phyloP scores from a whole-genome alignment of 345 rosid species.

The Pelargonium nanum region DNA sequence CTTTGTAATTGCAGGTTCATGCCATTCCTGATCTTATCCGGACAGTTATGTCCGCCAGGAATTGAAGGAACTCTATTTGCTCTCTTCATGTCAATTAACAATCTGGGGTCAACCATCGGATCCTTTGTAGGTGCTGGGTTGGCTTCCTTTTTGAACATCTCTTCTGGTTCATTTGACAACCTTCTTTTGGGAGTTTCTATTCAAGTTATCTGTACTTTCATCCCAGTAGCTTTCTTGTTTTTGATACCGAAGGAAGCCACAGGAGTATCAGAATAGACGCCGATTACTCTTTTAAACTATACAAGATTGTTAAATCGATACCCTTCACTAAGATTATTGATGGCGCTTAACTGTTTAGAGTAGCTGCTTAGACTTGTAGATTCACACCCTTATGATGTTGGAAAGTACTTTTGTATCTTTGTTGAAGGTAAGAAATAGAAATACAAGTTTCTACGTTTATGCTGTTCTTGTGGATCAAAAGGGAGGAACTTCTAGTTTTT shows the following conservation, averaged over 20 bases:
- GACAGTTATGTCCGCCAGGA: constrained; percentile 93
- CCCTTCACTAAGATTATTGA: too few relatives aligned
- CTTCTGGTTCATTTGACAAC: constrained; percentile 81
- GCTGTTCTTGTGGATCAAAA: too few relatives aligned
- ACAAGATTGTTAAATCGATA: background rate
- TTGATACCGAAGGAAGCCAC: constrained; percentile 89
- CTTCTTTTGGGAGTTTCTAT: constrained; percentile 55
- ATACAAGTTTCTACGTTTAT: too few relatives aligned
- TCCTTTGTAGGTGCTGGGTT: constrained; percentile 85
- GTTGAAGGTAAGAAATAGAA: too few relatives aligned
- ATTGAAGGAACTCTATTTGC: constrained; percentile 94
- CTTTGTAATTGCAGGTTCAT: constrained; percentile 53
- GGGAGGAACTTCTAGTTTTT: too few relatives aligned
- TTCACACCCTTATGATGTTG: too few relatives aligned
- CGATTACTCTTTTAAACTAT: background rate
- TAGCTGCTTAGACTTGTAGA: too few relatives aligned
- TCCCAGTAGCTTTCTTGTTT: constrained; percentile 65
- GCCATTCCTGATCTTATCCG: constrained; percentile 95
- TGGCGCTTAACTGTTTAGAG: too few relatives aligned
- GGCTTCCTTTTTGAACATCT: constrained; percentile 65
- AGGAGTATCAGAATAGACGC: constrained; percentile 48
- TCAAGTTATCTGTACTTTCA: constrained; percentile 63
- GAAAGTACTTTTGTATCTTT: too few relatives aligned
- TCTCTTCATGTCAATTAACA: constrained; percentile 91
- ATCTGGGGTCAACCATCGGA: constrained; percentile 75